Conservation (phyloP, 257 asterid species). For the Datura wrightii region DNA sequence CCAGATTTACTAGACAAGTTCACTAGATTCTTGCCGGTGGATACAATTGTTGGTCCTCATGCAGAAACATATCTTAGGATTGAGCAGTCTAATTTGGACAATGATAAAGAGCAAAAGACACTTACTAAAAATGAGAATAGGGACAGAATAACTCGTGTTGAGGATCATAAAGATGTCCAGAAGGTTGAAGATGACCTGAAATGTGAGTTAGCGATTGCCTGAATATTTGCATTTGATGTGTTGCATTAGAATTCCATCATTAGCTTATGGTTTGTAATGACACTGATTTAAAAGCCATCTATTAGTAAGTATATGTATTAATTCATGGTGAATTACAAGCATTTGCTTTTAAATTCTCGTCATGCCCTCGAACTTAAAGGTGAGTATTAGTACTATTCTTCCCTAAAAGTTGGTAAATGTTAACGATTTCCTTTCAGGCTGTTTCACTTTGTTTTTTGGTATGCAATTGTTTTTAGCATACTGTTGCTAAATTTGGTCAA, state of each 20-base stretch:
- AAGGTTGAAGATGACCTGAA: constrained; percentile 75
- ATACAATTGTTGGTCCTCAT: no score
- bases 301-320: not conserved
- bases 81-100: constrained; percentile 78
- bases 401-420: not conserved
- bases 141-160: constrained; percentile 76
- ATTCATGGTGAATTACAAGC: not conserved
- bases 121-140: constrained; percentile 69
- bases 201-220: constrained; percentile 57
- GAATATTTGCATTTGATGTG: constrained; percentile 15
- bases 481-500: not conserved
- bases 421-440: not conserved
- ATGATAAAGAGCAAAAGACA: constrained; percentile 84
- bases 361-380: not conserved
- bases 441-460: not conserved
- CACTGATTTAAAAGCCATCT: not conserved
- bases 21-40: constrained; percentile 72
- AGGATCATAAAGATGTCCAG: constrained; percentile 58
- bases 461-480: not conserved
- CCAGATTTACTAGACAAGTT: constrained; percentile 93
- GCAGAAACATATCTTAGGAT: constrained; percentile 30
- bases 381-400: not conserved
- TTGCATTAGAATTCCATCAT: not conserved
- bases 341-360: not conserved
- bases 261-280: not conserved